These are phyloP conservation scores for Trichoderma sp. DNA, from an alignment of 2,329 filamentous ascomycete species.

Conservation along the genomic window DNA sequence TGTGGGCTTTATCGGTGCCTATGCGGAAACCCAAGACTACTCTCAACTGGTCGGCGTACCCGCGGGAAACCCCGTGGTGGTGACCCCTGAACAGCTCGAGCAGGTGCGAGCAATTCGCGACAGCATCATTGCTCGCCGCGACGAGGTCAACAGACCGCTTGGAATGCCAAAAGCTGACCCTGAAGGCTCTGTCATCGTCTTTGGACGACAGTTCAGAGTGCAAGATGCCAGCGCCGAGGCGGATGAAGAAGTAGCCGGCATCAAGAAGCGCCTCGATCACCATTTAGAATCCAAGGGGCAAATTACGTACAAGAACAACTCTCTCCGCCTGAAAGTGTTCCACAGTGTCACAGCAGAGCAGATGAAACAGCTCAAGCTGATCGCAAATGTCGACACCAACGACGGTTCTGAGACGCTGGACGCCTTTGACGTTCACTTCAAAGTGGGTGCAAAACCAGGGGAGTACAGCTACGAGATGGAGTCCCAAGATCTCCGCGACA, in stretches of 20 bases:
- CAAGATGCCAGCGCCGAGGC: not conserved
- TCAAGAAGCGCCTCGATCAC: constrained; percentile 14
- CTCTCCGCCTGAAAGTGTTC: constrained; percentile 7
- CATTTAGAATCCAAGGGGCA: not conserved
- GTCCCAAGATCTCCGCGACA: constrained; percentile 8
- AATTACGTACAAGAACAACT: constrained; percentile 16
- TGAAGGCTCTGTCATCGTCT: constrained; percentile 12
- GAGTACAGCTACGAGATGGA: constrained; percentile 18
- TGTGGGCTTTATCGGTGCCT: constrained; percentile 11
- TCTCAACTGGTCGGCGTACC: constrained; percentile 15
- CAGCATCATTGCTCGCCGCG: not conserved
- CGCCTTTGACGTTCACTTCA: constrained; percentile 14
- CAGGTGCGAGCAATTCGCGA: constrained; percentile 11
- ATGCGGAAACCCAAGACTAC: constrained; percentile 13
- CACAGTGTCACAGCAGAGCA: constrained; percentile 10
- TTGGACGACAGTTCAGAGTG: constrained; percentile 12
- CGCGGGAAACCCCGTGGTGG: not conserved
- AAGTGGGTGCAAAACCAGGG: not conserved
- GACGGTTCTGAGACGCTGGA: constrained; percentile 8
- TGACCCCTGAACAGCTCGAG: constrained; percentile 4
- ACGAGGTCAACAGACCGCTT: not conserved
- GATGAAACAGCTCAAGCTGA: not conserved
- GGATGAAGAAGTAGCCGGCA: not conserved
- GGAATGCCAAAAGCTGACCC: not conserved
- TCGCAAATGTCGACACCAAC: not conserved